These are phyloP conservation scores for Cytospora piceae DNA, from an alignment of 2,329 filamentous ascomycete genomes.

Conservation along the genomic window DNA sequence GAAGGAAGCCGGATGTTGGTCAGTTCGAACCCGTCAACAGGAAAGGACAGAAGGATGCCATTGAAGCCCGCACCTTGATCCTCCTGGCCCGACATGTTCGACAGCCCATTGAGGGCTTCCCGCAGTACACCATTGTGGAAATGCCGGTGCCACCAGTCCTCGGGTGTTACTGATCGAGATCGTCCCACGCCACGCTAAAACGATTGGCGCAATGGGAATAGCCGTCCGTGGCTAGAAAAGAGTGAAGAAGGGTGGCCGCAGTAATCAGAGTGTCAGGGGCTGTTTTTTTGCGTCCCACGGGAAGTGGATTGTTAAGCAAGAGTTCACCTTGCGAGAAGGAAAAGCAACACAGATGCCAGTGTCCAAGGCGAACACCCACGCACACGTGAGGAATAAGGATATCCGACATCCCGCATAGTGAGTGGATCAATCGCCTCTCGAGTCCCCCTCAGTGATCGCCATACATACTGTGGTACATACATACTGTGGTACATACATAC, in stretches of 20 bases:
- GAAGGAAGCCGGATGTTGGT: neutral
- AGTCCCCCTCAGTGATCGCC: too few relatives aligned
- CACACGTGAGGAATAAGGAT: too few relatives aligned
- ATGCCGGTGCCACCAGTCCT: constrained; percentile 1
- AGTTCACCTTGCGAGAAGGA: too few relatives aligned
- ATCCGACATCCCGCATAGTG: too few relatives aligned
- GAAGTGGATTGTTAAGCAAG: too few relatives aligned
- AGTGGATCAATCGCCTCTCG: too few relatives aligned
- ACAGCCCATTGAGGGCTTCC: constrained; percentile 69
- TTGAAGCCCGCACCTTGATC: constrained; percentile 64
- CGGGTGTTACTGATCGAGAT: neutral
- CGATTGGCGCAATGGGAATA: neutral
- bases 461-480: too few relatives aligned
- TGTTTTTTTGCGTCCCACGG: too few relatives aligned
- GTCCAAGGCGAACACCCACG: too few relatives aligned
- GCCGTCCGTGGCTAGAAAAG: neutral
- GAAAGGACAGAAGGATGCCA: neutral
- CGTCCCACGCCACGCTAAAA: neutral
- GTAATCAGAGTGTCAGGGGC: neutral
- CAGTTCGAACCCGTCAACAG: neutral
- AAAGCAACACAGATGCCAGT: too few relatives aligned
- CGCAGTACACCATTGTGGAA: constrained; percentile 64
- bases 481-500: too few relatives aligned
- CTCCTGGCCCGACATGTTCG: constrained; percentile 74
- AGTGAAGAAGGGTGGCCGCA: neutral